Percentiles rank a stretch among this genome's conserved stretches.
These are phyloP conservation scores for Zygosaccharomyces gambellarensis DNA, from an alignment of 805 yeast genomes.

Conservation along the genomic window DNA sequence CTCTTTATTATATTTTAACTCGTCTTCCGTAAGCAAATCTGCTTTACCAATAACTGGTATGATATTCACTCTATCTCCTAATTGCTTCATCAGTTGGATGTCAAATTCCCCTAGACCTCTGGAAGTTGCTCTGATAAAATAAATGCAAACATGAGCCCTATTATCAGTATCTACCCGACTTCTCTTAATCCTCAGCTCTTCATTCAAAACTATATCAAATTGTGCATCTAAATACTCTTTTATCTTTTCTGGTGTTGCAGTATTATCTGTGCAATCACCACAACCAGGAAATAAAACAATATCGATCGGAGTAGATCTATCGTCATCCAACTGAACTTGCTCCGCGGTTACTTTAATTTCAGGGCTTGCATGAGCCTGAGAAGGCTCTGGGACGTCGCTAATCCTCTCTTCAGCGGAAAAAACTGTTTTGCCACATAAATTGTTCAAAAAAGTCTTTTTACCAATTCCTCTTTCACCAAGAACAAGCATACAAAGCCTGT, in stretches of 20 bases:
- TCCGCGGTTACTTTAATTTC: slow-evolving; percentile 43
- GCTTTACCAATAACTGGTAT: slow-evolving; percentile 80
- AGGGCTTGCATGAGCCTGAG: slow-evolving; percentile 35
- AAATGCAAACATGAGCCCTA: slow-evolving; percentile 72
- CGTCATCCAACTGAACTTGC: slow-evolving; percentile 54
- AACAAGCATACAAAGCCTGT: slow-evolving; percentile 62
- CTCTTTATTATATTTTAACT: slow-evolving; percentile 50
- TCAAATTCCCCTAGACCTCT: slow-evolving; percentile 47
- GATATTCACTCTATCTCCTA: slow-evolving; percentile 71
- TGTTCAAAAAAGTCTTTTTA: slow-evolving; percentile 65
- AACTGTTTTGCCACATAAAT: slow-evolving; percentile 53
- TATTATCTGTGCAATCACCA: slow-evolving; percentile 69
- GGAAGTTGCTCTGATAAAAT: slow-evolving; percentile 63
- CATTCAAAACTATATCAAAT: slow-evolving; percentile 66
- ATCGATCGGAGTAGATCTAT: slow-evolving; percentile 49
- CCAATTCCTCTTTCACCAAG: slow-evolving; percentile 74
- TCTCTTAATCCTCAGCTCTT: slow-evolving; percentile 69
- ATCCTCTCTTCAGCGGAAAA: slow-evolving; percentile 23
- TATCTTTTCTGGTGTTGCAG: slow-evolving; percentile 44
- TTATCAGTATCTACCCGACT: slow-evolving; percentile 71
- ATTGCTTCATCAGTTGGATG: slow-evolving; percentile 59
- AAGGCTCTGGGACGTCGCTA: slow-evolving; percentile 24
- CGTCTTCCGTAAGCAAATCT: slow-evolving; percentile 68
- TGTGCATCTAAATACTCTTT: slow-evolving; percentile 62
- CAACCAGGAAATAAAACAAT: slow-evolving; percentile 69